These are phyloP conservation scores for Elsinoe batatas DNA, from an alignment of 2,329 filamentous ascomycete genomes.

Conservation along the genomic window DNA sequence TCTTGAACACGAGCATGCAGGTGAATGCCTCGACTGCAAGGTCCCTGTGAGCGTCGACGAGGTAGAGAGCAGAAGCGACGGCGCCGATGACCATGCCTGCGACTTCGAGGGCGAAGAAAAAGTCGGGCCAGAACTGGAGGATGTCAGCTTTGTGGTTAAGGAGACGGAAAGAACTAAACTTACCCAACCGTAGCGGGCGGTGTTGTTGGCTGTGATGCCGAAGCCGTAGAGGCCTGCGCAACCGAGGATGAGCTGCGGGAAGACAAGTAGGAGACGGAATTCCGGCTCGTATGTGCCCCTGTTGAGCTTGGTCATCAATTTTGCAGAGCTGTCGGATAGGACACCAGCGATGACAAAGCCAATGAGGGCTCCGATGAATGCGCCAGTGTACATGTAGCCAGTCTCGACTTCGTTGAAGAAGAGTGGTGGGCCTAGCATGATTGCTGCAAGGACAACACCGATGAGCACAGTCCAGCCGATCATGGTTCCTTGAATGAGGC, in stretches of 20 bases:
- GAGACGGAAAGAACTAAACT: too few species aligned
- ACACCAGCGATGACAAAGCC: constrained; percentile 69
- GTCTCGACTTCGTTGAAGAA: constrained; percentile 74
- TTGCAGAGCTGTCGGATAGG: constrained; percentile 63
- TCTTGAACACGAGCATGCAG: constrained; percentile 86
- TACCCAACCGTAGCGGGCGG: constrained; percentile 52
- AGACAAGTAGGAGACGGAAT: constrained; percentile 72
- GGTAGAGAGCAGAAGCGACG: constrained; percentile 74
- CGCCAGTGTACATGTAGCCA: constrained; percentile 78
- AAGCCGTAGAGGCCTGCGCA: constrained; percentile 77
- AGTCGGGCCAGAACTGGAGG: constrained; percentile 52
- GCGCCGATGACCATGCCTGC: constrained; percentile 88
- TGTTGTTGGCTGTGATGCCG: constrained; percentile 59
- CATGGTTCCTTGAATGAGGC: constrained; percentile 74
- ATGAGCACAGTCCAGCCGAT: constrained; percentile 97
- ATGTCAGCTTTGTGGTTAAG: too few species aligned
- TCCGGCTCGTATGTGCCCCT: constrained; percentile 82
- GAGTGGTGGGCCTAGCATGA: constrained; percentile 70
- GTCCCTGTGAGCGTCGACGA: constrained; percentile 84
- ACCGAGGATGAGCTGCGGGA: constrained; percentile 71
- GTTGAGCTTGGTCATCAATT: constrained; percentile 62
- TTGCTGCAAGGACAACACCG: constrained; percentile 68
- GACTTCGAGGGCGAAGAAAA: constrained; percentile 77
- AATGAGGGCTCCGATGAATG: constrained; percentile 71
- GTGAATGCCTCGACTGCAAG: constrained; percentile 83